Conservation (phyloP, 257 asterid species). For the Henckelia pumila region DNA sequence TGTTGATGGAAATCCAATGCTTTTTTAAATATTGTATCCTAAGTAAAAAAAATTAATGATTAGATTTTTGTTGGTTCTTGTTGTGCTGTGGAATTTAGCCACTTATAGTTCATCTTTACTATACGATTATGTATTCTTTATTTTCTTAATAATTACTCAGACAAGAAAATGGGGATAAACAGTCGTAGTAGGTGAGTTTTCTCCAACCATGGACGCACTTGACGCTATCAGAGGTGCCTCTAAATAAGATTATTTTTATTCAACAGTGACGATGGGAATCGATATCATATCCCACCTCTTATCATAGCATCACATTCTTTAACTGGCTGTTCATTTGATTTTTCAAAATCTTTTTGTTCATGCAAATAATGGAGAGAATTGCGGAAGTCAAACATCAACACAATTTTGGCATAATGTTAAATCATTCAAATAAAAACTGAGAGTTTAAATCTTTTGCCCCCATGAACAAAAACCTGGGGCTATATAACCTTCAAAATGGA, state of each 20-base stretch:
- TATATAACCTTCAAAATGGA: no score
- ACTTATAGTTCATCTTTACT: neutral
- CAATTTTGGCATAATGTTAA: no score
- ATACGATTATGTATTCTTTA: conserved; percentile 5
- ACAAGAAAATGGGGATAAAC: conserved; percentile 97
- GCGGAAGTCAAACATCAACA: no score
- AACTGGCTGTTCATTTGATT: no score
- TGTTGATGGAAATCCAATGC: conserved; percentile 90
- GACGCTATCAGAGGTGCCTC: conserved; percentile 84
- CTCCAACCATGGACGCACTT: conserved; percentile 63
- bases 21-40: conserved; percentile 97
- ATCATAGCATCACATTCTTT: neutral
- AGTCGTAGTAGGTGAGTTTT: conserved; percentile 78
- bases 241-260: conserved; percentile 47
- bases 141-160: conserved; percentile 44
- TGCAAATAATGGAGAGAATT: no score
- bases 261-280: no score
- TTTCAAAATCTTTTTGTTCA: no score
- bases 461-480: no score
- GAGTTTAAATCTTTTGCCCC: no score
- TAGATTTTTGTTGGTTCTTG: neutral
- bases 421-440: no score
- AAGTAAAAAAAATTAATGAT: neutral
- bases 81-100: neutral
- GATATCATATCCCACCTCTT: neutral